Conservation (phyloP, 75 land plant species). For the Ceratopteris richardii region DNA sequence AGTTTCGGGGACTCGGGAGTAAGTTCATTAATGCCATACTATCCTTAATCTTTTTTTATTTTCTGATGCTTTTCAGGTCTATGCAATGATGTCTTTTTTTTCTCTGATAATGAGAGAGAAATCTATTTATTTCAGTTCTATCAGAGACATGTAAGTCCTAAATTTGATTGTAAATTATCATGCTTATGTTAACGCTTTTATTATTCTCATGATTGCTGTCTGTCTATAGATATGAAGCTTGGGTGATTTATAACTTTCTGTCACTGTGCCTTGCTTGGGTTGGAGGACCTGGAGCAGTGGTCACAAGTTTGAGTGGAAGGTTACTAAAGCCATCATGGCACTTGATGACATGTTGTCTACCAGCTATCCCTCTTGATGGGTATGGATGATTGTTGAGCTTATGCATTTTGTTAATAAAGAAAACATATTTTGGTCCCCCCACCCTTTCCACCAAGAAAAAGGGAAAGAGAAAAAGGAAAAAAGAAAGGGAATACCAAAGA, state of each 20-base stretch:
- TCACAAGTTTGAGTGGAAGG: slow-evolving; percentile 72
- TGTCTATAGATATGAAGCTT: slow-evolving; percentile 88
- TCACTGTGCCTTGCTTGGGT: slow-evolving; percentile 97
- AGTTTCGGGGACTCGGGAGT: too few relatives aligned
- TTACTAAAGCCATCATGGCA: slow-evolving; percentile 74
- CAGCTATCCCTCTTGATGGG: slow-evolving; percentile 92
- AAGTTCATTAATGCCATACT: background rate
- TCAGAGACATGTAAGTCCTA: slow-evolving; percentile 79
- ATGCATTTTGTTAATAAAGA: too few relatives aligned
- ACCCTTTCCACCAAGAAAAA: too few relatives aligned
- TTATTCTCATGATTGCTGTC: background rate
- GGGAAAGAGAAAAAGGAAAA: too few relatives aligned
- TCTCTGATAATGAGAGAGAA: slow-evolving; percentile 52
- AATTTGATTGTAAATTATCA: slow-evolving; percentile 4
- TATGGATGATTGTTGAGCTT: slow-evolving; percentile 17
- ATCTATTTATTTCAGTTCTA: slow-evolving; percentile 86
- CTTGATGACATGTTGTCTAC: slow-evolving; percentile 95
- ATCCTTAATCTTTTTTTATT: background rate
- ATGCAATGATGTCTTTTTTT: slow-evolving; percentile 83
- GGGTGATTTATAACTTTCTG: slow-evolving; percentile 96
- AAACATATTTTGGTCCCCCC: too few relatives aligned
- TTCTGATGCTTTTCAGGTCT: slow-evolving; percentile 46
- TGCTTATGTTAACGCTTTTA: background rate
- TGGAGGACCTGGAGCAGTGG: slow-evolving; percentile 95
- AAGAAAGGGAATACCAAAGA: too few relatives aligned